Base-by-base conservation (phyloP, 768 basidiomycete genomes). In the Austroboletus eburneus region DNA sequence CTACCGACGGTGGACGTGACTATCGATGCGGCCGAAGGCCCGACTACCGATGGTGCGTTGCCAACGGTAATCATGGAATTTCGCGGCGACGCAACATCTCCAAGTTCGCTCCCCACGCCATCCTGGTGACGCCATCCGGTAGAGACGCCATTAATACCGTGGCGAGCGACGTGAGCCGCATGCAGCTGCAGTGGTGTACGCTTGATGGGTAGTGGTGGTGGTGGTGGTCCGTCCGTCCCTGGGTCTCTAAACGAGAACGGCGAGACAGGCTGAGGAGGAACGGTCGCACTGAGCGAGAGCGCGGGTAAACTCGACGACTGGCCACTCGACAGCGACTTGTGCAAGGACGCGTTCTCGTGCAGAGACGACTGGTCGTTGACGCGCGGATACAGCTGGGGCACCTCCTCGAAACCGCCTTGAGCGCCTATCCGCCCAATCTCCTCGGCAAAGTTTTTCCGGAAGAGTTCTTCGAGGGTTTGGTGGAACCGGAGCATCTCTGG, bases 401-500 rank as follows among this genome's bases (percentile, higher is more conserved):
- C 57, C 35, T 73, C 72, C 39, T 83, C 81, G 16, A 80, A 72
- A 23, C 72, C 70, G 36, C 85, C 63, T 35, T 70, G 85, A 6
- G 83, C 73, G 1, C 74, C 77, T 38, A 92, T 69, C 4, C 86
- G 80, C 41, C 78, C 76, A 37, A 92, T 85, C 61, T 92, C 90
- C 30, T 91, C 90, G 4, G 78, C 66, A 69, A 90, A 92, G 58
- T 90, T 90, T 65, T 85, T 88, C 45, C 73, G 78, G 73, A 91
- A 92, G 66, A 92, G 86, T 50, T 78, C 83, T 62, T 89, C 85
- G 37, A 98, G 73, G 0, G 91, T 91, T 49, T 85, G 83, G 61
- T 98, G 94, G 77, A 97, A 97, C 5, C 83, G 78, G n/a, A 86
- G 69, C 77, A 96, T 95, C 63, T 93, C 91, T 12, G 81, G 77